Conservation (phyloP, 1,284 basidiomycete genomes). For the Leccinum angustisporum region DNA sequence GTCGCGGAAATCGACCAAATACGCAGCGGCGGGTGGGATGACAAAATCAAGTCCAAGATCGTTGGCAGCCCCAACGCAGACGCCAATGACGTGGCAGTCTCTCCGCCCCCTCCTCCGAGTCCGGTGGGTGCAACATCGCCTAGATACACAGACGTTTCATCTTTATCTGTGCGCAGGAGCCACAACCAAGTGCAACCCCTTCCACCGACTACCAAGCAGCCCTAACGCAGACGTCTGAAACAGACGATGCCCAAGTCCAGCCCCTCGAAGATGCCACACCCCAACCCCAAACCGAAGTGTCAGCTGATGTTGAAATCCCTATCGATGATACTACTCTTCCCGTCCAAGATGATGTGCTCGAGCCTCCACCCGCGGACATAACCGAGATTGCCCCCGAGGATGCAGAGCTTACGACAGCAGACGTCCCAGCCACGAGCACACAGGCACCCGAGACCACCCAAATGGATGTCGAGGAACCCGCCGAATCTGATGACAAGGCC, state of each 20-base stretch:
- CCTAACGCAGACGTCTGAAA: conserved; percentile 3
- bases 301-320: conserved; percentile 1
- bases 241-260: conserved; percentile 1
- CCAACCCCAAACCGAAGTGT: not conserved
- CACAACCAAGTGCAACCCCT: conserved; percentile 3
- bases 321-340: conserved; percentile 8
- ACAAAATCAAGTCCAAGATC: conserved; percentile 48
- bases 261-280: conserved; percentile 10
- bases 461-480: conserved; percentile 22
- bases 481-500: conserved; percentile 17
- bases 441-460: not conserved
- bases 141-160: not conserved
- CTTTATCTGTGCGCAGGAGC: conserved; percentile 11
- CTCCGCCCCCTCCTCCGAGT: conserved; percentile 2
- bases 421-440: conserved; percentile 8
- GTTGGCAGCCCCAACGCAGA: conserved; percentile 18
- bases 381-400: conserved; percentile 12
- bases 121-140: conserved; percentile 13
- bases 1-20: conserved; percentile 74
- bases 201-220: conserved; percentile 2
- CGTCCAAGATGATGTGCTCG: conserved; percentile 15
- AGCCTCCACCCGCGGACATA: conserved; percentile 11
- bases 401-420: conserved; percentile 6
- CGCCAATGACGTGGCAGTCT: conserved; percentile 12
- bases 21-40: conserved; percentile 67